phyloP scores from a whole-genome alignment of 2,329 filamentous ascomycete genomes.

The Neonectria punicea region DNA sequence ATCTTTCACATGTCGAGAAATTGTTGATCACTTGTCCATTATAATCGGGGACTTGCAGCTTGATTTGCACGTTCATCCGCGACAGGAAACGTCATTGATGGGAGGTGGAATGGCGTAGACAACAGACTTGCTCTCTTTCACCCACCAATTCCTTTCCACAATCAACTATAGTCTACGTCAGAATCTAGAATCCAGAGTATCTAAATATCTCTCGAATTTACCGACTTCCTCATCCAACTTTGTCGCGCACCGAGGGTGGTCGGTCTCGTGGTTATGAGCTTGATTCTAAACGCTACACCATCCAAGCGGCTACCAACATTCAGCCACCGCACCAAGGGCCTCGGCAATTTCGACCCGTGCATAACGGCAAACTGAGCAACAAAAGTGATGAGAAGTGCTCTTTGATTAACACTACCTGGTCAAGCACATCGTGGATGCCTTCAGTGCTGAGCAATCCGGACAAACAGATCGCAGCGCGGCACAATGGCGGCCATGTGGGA shows the following conservation, averaged over 20 bases:
- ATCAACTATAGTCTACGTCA: not conserved
- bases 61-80: not conserved
- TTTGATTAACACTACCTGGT: not conserved
- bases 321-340: not conserved
- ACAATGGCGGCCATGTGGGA: slow-evolving; percentile 96
- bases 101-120: not conserved
- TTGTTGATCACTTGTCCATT: not conserved
- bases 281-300: not conserved
- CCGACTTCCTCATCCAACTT: not conserved
- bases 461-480: slow-evolving; percentile 78
- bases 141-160: not conserved
- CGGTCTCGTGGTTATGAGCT: not conserved
- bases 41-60: not conserved
- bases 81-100: not conserved
- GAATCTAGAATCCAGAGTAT: not conserved
- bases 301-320: not conserved
- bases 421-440: slow-evolving; percentile 63
- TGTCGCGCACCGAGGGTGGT: not conserved
- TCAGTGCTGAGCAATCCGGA: slow-evolving; percentile 93
- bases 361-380: not conserved
- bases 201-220: not conserved
- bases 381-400: not conserved
- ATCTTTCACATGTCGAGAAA: not conserved
- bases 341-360: not conserved
- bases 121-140: not conserved